These are phyloP conservation scores for Pestalotiopsis sp. DNA, from an alignment of 2,329 filamentous ascomycete genomes.

Conservation along the genomic window DNA sequence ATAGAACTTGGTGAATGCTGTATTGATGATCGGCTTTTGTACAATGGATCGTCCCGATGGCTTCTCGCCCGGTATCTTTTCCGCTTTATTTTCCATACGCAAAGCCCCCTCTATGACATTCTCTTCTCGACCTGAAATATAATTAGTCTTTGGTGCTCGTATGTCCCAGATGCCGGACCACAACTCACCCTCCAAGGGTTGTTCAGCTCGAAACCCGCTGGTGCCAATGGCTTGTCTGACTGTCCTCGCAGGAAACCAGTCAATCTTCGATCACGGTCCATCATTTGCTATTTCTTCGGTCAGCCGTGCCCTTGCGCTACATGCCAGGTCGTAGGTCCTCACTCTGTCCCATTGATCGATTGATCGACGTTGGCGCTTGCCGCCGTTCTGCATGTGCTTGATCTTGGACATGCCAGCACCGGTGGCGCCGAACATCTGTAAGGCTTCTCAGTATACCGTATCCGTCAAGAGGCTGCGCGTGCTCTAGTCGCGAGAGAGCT, in stretches of 20 bases:
- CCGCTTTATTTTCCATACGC: conserved; percentile 9
- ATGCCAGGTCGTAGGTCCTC: conserved; percentile 25
- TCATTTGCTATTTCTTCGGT: conserved; percentile 49
- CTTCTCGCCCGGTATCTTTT: conserved; percentile 7
- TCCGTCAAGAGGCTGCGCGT: background rate
- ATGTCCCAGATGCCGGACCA: conserved; percentile 7
- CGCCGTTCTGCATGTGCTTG: conserved; percentile 61
- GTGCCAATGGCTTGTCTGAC: conserved; percentile 56
- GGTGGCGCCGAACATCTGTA: conserved; percentile 65
- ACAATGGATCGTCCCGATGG: conserved; percentile 9
- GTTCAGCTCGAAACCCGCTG: conserved; percentile 63
- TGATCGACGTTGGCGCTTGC: conserved; percentile 62
- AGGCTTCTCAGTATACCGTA: conserved; percentile 21
- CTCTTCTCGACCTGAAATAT: conserved; percentile 52
- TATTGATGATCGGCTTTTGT: conserved; percentile 13
- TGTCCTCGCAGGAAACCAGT: conserved; percentile 63
- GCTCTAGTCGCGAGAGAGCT: conserved; percentile 26
- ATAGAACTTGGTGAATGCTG: conserved; percentile 2
- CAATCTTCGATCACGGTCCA: conserved; percentile 65
- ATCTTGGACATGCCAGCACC: conserved; percentile 61
- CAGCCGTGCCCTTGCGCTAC: conserved; percentile 14
- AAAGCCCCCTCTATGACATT: conserved; percentile 40
- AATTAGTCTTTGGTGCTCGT: conserved; percentile 19
- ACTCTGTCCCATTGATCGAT: conserved; percentile 68
- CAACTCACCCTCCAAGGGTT: conserved; percentile 64